A percentile compares a stretch with the other conserved stretches of the same genome.
Conservation (phyloP, 176 grass and related monocot genomes). For the Rhynchospora pubera region DNA sequence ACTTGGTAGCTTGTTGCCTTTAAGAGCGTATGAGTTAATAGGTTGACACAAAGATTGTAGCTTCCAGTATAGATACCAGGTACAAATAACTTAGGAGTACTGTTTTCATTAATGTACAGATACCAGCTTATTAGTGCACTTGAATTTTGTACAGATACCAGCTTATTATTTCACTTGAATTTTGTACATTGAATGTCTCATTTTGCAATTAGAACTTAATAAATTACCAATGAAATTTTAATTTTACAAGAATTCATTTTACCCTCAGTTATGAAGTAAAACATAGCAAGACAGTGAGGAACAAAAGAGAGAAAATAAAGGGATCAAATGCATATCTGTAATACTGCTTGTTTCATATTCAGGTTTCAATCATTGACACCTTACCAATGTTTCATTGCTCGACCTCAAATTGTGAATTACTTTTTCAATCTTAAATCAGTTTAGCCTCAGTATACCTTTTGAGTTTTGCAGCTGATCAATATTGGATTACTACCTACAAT, state of each 20-base stretch:
- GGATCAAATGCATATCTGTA: neutral
- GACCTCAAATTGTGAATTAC: neutral
- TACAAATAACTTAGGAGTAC: too few species aligned
- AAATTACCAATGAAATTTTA: neutral
- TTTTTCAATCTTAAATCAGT: neutral
- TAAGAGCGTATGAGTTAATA: neutral
- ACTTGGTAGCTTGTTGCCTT: neutral
- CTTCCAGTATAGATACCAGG: neutral
- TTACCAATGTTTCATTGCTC: neutral
- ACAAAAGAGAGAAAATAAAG: neutral
- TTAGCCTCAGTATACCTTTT: neutral
- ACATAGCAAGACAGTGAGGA: neutral
- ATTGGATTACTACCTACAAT: neutral
- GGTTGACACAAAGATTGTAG: neutral
- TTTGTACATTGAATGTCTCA: neutral
- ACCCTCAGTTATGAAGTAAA: neutral
- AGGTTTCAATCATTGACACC: neutral
- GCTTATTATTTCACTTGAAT: neutral
- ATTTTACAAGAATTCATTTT: neutral
- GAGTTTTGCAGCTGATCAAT: neutral
- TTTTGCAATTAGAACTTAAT: neutral
- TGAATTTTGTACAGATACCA: too few species aligned
- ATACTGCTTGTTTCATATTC: neutral
- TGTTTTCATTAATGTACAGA: too few species aligned
- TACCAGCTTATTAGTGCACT: too few species aligned